A percentile compares a stretch with the other conserved stretches of the same genome.
Conservation (phyloP, 306 rosid genomes). For the Mucuna pruriens region DNA sequence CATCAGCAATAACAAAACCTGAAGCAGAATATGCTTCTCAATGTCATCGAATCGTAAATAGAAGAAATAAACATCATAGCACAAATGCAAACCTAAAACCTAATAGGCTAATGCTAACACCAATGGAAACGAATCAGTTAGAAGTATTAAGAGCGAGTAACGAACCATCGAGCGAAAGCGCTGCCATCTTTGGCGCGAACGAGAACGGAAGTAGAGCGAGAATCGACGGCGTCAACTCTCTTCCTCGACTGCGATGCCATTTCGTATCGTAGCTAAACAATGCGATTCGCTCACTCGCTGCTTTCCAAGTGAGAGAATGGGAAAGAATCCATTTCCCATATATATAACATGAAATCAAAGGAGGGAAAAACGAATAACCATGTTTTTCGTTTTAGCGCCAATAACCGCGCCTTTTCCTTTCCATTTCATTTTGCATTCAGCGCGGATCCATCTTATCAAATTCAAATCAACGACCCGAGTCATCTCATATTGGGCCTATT, state of each 20-base stretch:
- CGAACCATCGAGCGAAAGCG: slow-evolving; percentile 84
- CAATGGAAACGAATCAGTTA: not conserved
- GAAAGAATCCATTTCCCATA: not conserved
- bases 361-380: slow-evolving; percentile 22
- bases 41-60: not conserved
- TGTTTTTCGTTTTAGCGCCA: slow-evolving; percentile 36
- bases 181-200: slow-evolving; percentile 86
- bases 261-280: not conserved
- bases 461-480: not conserved
- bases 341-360: not conserved
- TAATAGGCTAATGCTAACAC: not conserved
- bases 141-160: not conserved
- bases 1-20: not conserved
- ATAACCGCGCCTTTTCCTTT: slow-evolving; percentile 10
- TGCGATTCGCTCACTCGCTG: not conserved
- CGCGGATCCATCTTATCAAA: not conserved
- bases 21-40: not conserved
- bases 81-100: not conserved
- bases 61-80: not conserved
- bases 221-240: slow-evolving; percentile 77
- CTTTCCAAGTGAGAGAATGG: not conserved
- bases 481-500: not conserved
- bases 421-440: not conserved
- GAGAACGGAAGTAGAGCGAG: slow-evolving; percentile 45
- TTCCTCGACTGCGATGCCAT: slow-evolving; percentile 58